Conservation (phyloP, 345 rosid genomes). For the Brassica nigra region DNA sequence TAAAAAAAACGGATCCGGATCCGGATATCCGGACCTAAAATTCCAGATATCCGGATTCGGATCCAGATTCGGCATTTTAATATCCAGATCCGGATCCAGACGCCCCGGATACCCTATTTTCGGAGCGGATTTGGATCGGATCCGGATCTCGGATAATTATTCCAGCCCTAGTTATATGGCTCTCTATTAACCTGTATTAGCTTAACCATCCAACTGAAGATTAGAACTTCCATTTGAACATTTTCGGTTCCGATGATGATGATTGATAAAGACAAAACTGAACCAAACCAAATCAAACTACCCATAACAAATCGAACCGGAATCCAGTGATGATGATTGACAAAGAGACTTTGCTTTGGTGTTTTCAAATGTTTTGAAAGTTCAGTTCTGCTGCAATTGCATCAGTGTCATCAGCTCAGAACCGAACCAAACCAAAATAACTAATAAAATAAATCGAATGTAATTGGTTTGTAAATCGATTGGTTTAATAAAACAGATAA, state of each 20-base stretch:
- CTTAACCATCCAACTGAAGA: slow-evolving; percentile 3
- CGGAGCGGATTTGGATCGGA: too few species aligned
- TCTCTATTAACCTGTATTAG: neutral
- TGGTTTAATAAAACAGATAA: neutral
- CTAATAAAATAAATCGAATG: neutral
- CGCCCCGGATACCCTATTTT: too few species aligned
- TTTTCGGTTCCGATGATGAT: slow-evolving; percentile 9
- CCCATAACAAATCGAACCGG: neutral
- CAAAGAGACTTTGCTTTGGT: neutral
- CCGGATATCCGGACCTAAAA: too few species aligned
- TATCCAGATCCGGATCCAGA: too few species aligned
- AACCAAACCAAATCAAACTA: neutral
- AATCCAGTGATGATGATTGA: neutral
- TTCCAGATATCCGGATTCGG: too few species aligned
- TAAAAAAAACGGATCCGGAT: too few species aligned
- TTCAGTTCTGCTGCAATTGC: neutral
- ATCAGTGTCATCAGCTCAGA: neutral
- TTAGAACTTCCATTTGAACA: neutral
- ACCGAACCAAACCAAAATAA: neutral
- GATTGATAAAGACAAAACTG: neutral
- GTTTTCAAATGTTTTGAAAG: neutral
- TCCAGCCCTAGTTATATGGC: too few species aligned
- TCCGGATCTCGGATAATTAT: too few species aligned
- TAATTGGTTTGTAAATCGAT: neutral
- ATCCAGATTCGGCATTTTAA: too few species aligned